These are phyloP conservation scores for Scytalidium sp. DNA, from an alignment of 2,329 filamentous ascomycete species.

Conservation along the genomic window DNA sequence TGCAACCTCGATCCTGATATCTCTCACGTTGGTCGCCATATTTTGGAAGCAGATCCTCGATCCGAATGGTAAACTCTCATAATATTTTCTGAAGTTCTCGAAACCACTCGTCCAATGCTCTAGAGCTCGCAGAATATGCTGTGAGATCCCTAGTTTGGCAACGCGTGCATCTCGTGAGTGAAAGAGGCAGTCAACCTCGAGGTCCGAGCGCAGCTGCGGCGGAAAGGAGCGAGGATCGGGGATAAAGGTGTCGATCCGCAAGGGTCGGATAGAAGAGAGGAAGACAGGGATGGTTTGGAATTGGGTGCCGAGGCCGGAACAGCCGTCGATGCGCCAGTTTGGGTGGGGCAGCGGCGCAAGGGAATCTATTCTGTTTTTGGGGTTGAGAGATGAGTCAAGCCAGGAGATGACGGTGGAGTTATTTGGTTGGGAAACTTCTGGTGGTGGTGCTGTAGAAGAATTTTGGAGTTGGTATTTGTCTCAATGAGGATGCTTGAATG, in stretches of 20 bases:
- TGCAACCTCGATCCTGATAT: conserved; percentile 44
- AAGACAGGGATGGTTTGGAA: conserved; percentile 55
- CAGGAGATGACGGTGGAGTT: too few species aligned
- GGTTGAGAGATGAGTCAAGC: conserved; percentile 51
- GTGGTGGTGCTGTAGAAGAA: too few species aligned
- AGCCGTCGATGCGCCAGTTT: conserved; percentile 58
- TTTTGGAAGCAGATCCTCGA: conserved; percentile 53
- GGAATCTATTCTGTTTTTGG: conserved; percentile 59
- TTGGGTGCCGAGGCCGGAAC: conserved; percentile 54
- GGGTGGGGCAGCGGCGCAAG: conserved; percentile 41
- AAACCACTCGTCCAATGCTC: conserved; percentile 44
- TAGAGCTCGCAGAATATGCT: conserved; percentile 51
- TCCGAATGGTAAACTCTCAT: conserved; percentile 51
- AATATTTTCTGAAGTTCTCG: conserved; percentile 28
- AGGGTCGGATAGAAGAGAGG: conserved; percentile 40
- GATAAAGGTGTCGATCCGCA: conserved; percentile 57
- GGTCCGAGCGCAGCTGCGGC: conserved; percentile 1
- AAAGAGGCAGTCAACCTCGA: conserved; percentile 50
- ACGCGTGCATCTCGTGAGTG: conserved; percentile 47
- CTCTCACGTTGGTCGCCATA: conserved; percentile 43
- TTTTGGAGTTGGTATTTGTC: too few species aligned
- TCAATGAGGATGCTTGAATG: too few species aligned
- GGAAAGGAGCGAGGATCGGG: conserved; percentile 45
- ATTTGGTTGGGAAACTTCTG: too few species aligned
- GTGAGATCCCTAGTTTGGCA: conserved; percentile 47